Evolutionary conservation across 176 grass and related monocot genomes (phyloP).

Genomic region (Rhynchospora tenuis): DNA sequence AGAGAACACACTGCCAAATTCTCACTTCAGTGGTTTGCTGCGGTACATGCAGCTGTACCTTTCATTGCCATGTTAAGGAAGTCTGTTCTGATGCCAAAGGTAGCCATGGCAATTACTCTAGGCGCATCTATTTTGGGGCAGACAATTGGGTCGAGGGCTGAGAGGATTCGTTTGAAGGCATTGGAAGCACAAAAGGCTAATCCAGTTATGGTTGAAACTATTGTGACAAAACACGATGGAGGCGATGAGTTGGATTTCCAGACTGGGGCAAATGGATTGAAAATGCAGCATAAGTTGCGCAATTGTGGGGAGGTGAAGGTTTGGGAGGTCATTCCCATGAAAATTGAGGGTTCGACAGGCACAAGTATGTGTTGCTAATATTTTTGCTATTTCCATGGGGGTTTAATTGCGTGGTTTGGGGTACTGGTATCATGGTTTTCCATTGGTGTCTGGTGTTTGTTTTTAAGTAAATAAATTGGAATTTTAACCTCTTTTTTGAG

Average conservation of each 20-base stretch:
- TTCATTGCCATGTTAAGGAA: constrained; percentile 94
- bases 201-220: neutral
- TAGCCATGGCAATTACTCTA: constrained; percentile 82
- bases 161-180: constrained; percentile 55
- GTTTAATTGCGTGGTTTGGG: neutral
- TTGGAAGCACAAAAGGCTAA: constrained; percentile 19
- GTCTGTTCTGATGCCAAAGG: constrained; percentile 82
- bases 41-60: constrained; percentile 76
- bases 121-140: constrained; percentile 90
- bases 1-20: constrained; percentile 89
- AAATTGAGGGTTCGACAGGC: constrained; percentile 10
- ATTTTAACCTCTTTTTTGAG: neutral
- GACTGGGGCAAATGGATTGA: neutral
- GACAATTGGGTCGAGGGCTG: constrained; percentile 82
- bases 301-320: constrained; percentile 20
- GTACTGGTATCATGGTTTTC: neutral
- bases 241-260: constrained; percentile 5
- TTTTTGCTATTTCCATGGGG: neutral
- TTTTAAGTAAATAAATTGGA: constrained; percentile 4
- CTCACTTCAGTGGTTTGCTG: constrained; percentile 88
- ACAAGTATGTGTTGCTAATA: neutral
- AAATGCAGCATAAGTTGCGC: neutral
- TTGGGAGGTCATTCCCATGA: constrained; percentile 22
- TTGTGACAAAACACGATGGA: neutral
- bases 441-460: neutral